These are phyloP conservation scores for Suhomyces sp. DNA, from an alignment of 805 yeast genomes.

Conservation along the genomic window DNA sequence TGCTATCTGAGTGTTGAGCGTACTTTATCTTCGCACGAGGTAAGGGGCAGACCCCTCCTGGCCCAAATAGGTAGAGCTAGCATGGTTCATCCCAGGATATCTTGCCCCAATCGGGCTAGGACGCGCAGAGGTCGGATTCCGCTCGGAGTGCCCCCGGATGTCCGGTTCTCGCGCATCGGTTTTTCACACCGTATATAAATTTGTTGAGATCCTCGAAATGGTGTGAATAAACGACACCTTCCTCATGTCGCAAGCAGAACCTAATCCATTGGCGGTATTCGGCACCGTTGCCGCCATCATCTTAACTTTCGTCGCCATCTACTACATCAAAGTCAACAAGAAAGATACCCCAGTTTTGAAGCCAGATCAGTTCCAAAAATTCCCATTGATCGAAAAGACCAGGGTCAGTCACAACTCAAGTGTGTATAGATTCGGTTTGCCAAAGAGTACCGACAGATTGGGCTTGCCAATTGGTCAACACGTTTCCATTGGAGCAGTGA, in stretches of 20 bases:
- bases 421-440: conserved; percentile 79
- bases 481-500: conserved; percentile 70
- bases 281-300: conserved; percentile 40
- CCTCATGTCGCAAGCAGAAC: conserved; percentile 29
- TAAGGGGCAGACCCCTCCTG: not conserved
- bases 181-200: not conserved
- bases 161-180: not conserved
- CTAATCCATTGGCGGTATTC: conserved; percentile 39
- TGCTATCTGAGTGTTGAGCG: not conserved
- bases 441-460: conserved; percentile 65
- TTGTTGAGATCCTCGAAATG: not conserved
- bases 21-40: not conserved
- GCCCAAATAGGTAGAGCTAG: not conserved
- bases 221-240: not conserved
- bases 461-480: conserved; percentile 96
- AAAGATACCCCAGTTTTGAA: conserved; percentile 53
- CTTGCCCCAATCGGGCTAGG: not conserved
- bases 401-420: conserved; percentile 78
- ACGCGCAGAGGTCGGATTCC: not conserved
- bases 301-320: conserved; percentile 29
- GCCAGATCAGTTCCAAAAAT: conserved; percentile 67
- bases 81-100: not conserved
- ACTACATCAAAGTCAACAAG: conserved; percentile 32
- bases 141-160: not conserved
- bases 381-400: conserved; percentile 76